phyloP scores from a whole-genome alignment of 495 filamentous ascomycete genomes.

The Xylaria bambusicola region DNA sequence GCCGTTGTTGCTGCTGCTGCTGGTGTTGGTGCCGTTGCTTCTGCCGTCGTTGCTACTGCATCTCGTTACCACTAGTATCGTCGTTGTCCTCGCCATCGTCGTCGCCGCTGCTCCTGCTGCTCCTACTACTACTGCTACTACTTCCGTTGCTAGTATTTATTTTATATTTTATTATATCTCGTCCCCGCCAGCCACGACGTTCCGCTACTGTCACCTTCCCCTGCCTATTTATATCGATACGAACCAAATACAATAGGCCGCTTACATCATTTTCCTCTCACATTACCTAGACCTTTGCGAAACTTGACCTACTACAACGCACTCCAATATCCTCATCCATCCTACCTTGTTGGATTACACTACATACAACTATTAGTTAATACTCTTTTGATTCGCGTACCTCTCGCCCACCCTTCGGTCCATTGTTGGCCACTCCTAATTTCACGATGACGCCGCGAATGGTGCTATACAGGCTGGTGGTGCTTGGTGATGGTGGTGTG shows the following conservation, averaged over 20 bases:
- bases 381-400: conserved; percentile 7
- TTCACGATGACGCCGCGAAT: conserved; percentile 69
- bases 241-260: conserved; percentile 12
- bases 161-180: background rate
- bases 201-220: background rate
- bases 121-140: background rate
- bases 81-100: background rate
- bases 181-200: conserved; percentile 2
- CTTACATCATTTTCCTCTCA: conserved; percentile 20
- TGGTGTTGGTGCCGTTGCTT: background rate
- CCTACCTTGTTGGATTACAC: background rate
- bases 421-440: conserved; percentile 18
- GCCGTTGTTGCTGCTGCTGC: background rate
- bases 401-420: conserved; percentile 1
- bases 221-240: conserved; percentile 6
- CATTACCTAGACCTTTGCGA: conserved; percentile 11
- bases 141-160: background rate
- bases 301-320: conserved; percentile 1
- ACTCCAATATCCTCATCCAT: background rate
- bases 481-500: conserved; percentile 76
- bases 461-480: conserved; percentile 98
- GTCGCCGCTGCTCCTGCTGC: background rate
- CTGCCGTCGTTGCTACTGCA: background rate
- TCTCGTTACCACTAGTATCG: no score
- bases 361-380: conserved; percentile 13